Base-by-base conservation (phyloP, 2,329 filamentous ascomycete genomes). In the Aspergillus sp. region DNA sequence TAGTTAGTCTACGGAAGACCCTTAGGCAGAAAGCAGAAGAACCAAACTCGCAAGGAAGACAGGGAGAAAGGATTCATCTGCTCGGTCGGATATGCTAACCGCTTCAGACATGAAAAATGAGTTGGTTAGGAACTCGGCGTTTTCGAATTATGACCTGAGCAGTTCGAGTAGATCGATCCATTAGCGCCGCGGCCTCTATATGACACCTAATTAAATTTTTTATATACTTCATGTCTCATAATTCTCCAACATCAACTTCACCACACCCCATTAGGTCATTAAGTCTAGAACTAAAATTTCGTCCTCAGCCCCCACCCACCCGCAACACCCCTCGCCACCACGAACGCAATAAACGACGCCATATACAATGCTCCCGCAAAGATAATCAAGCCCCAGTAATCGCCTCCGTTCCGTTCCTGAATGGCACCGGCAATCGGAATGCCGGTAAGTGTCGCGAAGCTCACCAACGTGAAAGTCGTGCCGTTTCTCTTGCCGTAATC, bases 401-500 rank as follows among this genome's bases (percentile, higher is more conserved):
- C 54, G 7, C 55, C 64, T 31, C 24, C 52, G 20, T 47, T 29
- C 0, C 42, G 24, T 3, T 42, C 36, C 16, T 42, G 36, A 18
- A 42, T 42, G 16, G 36, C 65, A 1, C 68, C 68, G 2, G 68
- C 69, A 29, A 69, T 65, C 7, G 67, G 69, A 31, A 71, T 69
- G 16, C 63, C 63, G 2, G 59, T 49, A 5, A 69, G 55, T 11
- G 63, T 61, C 6, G 62, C 62, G 12, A 67, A 32, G 6, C 63
- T 61, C 9, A 65, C 54, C 3, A 70, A 11, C 2, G 55, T 58
- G 58, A 57, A 67, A 4, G 60, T 61, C 7, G 66, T 69, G 20
- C 66, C 68, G 55, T 64, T 65, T 16, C 64, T 57, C 42, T 63
- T 67, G 7, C 69, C 69, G 56, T 65, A 70, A 12, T 72, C 66